Conservation (phyloP, 2,329 filamentous ascomycete species). For the Coniochaeta sp. region DNA sequence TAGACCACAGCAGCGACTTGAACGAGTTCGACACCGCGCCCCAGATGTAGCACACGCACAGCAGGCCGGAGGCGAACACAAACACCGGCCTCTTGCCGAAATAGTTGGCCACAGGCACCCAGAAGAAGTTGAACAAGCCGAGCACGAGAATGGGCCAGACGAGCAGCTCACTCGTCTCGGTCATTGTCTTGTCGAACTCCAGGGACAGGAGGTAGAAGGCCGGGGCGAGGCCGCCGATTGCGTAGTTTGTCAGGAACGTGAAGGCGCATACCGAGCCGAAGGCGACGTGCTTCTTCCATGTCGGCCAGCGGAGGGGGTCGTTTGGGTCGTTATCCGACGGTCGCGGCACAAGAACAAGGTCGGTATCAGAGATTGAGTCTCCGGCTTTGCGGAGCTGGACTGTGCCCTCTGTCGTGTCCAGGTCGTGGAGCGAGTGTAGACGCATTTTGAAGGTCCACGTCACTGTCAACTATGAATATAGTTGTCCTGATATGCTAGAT, state of each 20-base stretch:
- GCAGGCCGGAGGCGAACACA: slow-evolving; percentile 29
- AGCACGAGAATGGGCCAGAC: slow-evolving; percentile 35
- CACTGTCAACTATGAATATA: not conserved
- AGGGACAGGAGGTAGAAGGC: slow-evolving; percentile 34
- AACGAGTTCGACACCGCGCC: slow-evolving; percentile 32
- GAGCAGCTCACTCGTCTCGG: slow-evolving; percentile 33
- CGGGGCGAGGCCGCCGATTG: slow-evolving; percentile 33
- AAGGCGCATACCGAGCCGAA: slow-evolving; percentile 34
- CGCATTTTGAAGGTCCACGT: not conserved
- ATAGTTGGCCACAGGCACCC: slow-evolving; percentile 38
- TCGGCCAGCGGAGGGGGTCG: slow-evolving; percentile 38
- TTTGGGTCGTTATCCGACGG: slow-evolving; percentile 36
- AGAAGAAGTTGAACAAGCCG: slow-evolving; percentile 40
- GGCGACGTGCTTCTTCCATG: slow-evolving; percentile 34
- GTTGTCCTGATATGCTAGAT: not conserved
- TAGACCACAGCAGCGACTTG: slow-evolving; percentile 33
- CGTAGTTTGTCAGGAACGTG: slow-evolving; percentile 37
- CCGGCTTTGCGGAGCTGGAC: slow-evolving; percentile 28
- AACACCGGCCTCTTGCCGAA: slow-evolving; percentile 38
- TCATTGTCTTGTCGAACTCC: slow-evolving; percentile 33
- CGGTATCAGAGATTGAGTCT: not conserved
- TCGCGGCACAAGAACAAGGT: slow-evolving; percentile 29
- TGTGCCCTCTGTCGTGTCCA: slow-evolving; percentile 32
- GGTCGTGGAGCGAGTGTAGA: slow-evolving; percentile 18
- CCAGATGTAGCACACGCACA: slow-evolving; percentile 33